Evolutionary conservation across 164 flowering plant genomes (phyloP).

Genomic region (Sextonia rubra): DNA sequence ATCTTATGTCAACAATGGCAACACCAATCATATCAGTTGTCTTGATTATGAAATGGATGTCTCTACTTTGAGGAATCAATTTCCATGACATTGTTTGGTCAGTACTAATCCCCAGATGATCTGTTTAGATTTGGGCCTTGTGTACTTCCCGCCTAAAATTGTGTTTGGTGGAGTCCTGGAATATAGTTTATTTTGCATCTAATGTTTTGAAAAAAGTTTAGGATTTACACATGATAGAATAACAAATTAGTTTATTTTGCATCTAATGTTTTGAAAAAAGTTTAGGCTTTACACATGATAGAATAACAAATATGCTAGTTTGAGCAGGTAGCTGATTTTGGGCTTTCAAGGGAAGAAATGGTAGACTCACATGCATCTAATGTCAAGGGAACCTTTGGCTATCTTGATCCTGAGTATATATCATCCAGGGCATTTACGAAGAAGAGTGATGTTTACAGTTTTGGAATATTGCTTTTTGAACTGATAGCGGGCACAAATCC

Average conservation of each 20-base stretch:
- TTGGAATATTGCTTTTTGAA: constrained; percentile 89
- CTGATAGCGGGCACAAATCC: constrained; percentile 89
- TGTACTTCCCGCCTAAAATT: not conserved
- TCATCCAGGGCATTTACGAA: constrained; percentile 80
- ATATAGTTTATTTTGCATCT: not conserved
- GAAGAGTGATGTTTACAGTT: constrained; percentile 94
- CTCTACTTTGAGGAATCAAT: not conserved
- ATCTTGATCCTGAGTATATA: constrained; percentile 94
- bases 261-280: not conserved
- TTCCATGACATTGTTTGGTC: not conserved
- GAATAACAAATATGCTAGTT: not conserved
- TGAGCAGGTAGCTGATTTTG: constrained; percentile 92
- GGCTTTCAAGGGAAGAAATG: constrained; percentile 93
- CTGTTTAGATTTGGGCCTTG: not conserved
- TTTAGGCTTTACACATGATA: not conserved
- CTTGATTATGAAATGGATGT: not conserved
- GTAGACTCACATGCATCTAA: constrained; percentile 58
- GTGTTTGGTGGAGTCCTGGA: not conserved
- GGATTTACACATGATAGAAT: not conserved
- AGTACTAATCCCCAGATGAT: not conserved
- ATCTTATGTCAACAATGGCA: not conserved
- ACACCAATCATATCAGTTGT: not conserved
- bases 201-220: not conserved
- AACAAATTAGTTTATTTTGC: not conserved
- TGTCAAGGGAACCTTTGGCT: constrained; percentile 91